Evolutionary conservation across 768 basidiomycete species (phyloP), one percentile per base, ranked within the genome.

Genomic region (Fomitopsis serialis): DNA sequence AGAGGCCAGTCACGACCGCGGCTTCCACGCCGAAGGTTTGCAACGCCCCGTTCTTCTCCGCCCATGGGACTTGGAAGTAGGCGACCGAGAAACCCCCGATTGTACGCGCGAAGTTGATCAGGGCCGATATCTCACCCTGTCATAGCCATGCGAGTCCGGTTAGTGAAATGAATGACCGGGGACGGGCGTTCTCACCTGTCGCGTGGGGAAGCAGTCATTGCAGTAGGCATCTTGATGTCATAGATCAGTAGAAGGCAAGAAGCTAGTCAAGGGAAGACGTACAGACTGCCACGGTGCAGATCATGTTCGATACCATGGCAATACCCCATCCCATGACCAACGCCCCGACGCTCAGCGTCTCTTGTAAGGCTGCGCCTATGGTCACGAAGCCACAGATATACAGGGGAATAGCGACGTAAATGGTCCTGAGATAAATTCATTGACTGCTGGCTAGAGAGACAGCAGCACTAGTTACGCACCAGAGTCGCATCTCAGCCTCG

Each of bases 271-370:
- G 15, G 15, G 37, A 40, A 40, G 7, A 40, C 37, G 6, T 15
- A 17, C 37, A 85, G 21, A 85, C 72, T 1, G 80, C 80, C 45
- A 84, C 82, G 0, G 84, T 86, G 61, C 74, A 78, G 54, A 85
- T 74, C 74, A 85, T 76, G 51, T 79, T 66, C 0, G 78, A 71
- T 2, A 81, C 68, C 53, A 81, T 72, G 1, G 82, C 76, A 50
- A 85, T 77, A 10, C 80, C 82, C 85, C 85, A 87, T 17, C 85
- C 85, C 67, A 85, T 78, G 51, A 86, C 72, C 22, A 86, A 61
- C 1, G 76, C 80, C 2, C 72, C 79, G 19, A 76, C 64, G 34
- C 70, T 72, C 0, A 81, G 67, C 53, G 79, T 78, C 17, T 78
- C 75, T 62, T 84, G 73, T 44, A 85, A 65, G 3, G 77, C 67